Conservation (phyloP, 1,139 yeast species). For the Geotrichum carabidarum region DNA sequence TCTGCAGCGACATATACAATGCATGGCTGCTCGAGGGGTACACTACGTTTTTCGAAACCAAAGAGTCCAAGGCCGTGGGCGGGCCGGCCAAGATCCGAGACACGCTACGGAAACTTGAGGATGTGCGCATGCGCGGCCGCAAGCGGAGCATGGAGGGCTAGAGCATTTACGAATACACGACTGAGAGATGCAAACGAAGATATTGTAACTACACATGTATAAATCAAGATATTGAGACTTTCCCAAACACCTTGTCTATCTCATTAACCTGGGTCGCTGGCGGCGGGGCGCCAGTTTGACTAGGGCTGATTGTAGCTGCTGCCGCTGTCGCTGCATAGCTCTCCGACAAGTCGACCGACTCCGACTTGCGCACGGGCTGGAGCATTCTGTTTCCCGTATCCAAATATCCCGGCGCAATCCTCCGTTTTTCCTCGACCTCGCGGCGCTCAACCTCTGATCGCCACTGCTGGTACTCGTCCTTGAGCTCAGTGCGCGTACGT, state of each 20-base stretch:
- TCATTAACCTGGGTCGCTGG: conserved; percentile 12
- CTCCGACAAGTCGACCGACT: conserved; percentile 6
- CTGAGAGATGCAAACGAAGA: not conserved
- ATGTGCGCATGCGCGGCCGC: conserved; percentile 86
- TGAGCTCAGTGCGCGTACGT: conserved; percentile 30
- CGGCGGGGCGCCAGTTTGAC: not conserved
- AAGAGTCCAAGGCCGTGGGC: conserved; percentile 27
- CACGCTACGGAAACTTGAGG: conserved; percentile 61
- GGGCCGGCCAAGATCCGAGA: conserved; percentile 44
- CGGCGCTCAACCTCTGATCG: conserved; percentile 25
- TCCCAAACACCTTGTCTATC: conserved; percentile 20
- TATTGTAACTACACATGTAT: not conserved
- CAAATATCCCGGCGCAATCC: conserved; percentile 45
- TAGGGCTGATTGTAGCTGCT: conserved; percentile 3
- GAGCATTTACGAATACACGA: not conserved
- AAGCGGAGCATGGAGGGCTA: conserved; percentile 91
- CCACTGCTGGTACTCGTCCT: conserved; percentile 36
- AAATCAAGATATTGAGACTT: conserved; percentile 13
- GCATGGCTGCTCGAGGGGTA: conserved; percentile 75
- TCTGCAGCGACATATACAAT: conserved; percentile 57
- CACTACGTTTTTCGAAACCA: conserved; percentile 25
- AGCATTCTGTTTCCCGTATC: conserved; percentile 33
- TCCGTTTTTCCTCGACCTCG: conserved; percentile 33
- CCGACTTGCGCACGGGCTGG: conserved; percentile 25
- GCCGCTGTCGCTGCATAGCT: conserved; percentile 3